Conservation (phyloP, 169 alveolate species). For the Cryptosporidium ubiquitum region DNA sequence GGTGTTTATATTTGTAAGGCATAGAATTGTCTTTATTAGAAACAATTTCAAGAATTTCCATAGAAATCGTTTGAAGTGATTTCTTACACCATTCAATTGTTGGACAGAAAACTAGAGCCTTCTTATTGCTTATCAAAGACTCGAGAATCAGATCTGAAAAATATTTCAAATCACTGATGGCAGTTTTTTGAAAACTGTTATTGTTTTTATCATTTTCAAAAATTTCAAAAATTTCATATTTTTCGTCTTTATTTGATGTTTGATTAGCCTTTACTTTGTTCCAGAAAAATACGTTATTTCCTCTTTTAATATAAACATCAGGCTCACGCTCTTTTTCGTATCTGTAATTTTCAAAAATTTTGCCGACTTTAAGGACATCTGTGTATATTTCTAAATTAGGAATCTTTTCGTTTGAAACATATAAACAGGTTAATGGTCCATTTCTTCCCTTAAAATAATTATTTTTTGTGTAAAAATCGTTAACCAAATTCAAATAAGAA, state of each 20-base stretch:
- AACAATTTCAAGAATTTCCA: background rate
- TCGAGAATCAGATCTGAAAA: slow-evolving; percentile 45
- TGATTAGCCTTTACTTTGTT: background rate
- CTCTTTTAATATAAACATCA: slow-evolving; percentile 38
- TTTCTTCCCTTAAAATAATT: background rate
- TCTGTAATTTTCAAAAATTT: background rate
- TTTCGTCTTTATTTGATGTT: background rate
- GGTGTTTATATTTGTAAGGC: background rate
- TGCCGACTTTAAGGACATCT: background rate
- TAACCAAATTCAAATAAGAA: background rate
- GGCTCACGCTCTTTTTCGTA: background rate
- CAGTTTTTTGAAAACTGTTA: background rate
- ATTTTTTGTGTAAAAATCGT: too few relatives aligned
- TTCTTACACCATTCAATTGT: slow-evolving; percentile 69
- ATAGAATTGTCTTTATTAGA: background rate
- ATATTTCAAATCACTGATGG: slow-evolving; percentile 21
- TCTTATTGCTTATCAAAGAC: slow-evolving; percentile 10
- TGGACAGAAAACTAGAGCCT: slow-evolving; percentile 47
- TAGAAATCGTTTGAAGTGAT: slow-evolving; percentile 8
- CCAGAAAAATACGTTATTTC: slow-evolving; percentile 1
- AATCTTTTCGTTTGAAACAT: slow-evolving; percentile 14
- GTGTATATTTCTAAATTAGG: background rate
- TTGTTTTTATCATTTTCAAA: background rate
- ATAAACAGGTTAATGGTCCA: slow-evolving; percentile 18
- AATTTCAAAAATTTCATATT: background rate